phyloP scores from a whole-genome alignment of 1,139 yeast genomes.

The Suhomyces bolitotheri region DNA sequence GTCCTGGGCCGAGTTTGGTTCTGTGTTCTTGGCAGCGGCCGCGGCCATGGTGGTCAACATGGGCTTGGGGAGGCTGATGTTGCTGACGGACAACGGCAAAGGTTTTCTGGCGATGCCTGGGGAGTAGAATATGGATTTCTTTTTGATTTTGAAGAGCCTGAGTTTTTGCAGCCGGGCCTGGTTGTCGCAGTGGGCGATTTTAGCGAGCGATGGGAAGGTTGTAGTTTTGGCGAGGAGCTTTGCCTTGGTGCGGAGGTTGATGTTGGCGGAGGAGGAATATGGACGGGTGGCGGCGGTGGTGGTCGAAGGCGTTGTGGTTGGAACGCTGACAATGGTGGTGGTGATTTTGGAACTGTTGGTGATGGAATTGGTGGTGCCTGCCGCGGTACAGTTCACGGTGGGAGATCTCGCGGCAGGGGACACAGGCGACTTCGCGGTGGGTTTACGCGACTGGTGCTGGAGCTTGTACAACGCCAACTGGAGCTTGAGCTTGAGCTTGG shows the following conservation, averaged over 20 bases:
- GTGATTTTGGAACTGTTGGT: not conserved
- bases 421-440: not conserved
- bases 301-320: not conserved
- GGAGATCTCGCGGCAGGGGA: constrained; percentile 1
- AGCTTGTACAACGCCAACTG: constrained; percentile 80
- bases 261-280: constrained; percentile 27
- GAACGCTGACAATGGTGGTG: not conserved
- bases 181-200: constrained; percentile 25
- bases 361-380: constrained; percentile 3
- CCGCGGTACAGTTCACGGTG: constrained; percentile 1
- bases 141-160: constrained; percentile 37
- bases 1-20: constrained; percentile 3
- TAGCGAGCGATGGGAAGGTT: constrained; percentile 23
- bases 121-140: constrained; percentile 29
- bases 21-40: constrained; percentile 1
- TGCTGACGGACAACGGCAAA: constrained; percentile 13
- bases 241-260: constrained; percentile 25
- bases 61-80: constrained; percentile 14
- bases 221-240: constrained; percentile 13
- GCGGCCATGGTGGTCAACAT: constrained; percentile 11
- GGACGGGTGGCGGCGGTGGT: constrained; percentile 1
- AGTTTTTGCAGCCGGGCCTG: constrained; percentile 22
- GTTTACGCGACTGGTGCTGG: constrained; percentile 19
- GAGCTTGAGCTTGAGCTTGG: constrained; percentile 66
- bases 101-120: constrained; percentile 13